phyloP scores from a whole-genome alignment of 805 yeast genomes.

The Suhomyces sp. region DNA sequence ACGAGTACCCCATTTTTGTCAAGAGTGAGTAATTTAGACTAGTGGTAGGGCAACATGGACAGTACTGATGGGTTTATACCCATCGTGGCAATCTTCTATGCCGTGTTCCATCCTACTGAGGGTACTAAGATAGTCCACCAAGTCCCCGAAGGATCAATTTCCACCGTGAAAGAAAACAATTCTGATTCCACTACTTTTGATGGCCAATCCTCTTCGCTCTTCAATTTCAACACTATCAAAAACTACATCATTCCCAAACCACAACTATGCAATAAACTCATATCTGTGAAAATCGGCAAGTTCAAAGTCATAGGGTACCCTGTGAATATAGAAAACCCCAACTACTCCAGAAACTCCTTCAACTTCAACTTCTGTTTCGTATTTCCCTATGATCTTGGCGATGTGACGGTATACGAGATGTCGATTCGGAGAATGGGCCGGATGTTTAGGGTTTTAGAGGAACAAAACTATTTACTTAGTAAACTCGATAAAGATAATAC shows the following conservation, averaged over 20 bases:
- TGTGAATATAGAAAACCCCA: slow-evolving; percentile 68
- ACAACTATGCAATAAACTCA: slow-evolving; percentile 76
- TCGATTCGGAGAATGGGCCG: slow-evolving; percentile 80
- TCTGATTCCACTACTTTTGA: not conserved
- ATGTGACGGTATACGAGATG: slow-evolving; percentile 81
- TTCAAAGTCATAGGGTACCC: slow-evolving; percentile 85
- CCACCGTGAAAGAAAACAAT: slow-evolving; percentile 24
- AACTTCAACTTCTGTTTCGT: slow-evolving; percentile 92
- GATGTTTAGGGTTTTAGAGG: slow-evolving; percentile 88
- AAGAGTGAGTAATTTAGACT: not conserved
- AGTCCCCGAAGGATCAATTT: slow-evolving; percentile 74
- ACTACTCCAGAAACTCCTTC: slow-evolving; percentile 87
- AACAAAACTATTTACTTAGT: slow-evolving; percentile 77
- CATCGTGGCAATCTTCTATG: slow-evolving; percentile 82
- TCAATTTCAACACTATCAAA: slow-evolving; percentile 81
- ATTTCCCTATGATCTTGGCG: slow-evolving; percentile 69
- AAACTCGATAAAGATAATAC: slow-evolving; percentile 38
- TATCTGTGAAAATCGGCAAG: slow-evolving; percentile 67
- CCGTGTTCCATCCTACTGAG: slow-evolving; percentile 92
- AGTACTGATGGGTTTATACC: slow-evolving; percentile 71
- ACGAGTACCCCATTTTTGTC: not conserved
- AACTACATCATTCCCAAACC: slow-evolving; percentile 95
- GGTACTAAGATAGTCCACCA: slow-evolving; percentile 91
- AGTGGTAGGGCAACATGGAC: slow-evolving; percentile 20
- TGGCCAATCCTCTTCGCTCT: slow-evolving; percentile 27